Base-by-base conservation (phyloP, 257 asterid genomes). In the Haberlea rhodopensis region DNA sequence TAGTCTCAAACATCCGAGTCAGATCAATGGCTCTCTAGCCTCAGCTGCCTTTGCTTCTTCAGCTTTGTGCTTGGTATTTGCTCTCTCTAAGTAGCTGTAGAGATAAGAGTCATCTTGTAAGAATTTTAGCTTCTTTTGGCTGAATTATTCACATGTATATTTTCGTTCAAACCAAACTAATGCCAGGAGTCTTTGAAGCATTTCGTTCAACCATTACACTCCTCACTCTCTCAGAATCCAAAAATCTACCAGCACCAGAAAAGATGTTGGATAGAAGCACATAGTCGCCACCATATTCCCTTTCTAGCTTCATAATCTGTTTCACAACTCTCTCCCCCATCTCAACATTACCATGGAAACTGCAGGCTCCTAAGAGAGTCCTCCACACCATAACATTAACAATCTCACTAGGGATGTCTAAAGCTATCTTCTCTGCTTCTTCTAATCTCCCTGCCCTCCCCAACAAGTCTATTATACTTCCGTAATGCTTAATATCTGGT, bases 401-500 rank as follows among this genome's bases (percentile, higher is more conserved):
- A 49, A 69, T 70, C 2, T 73, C 79, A 66, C 16, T 59, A 51
- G 90, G 94, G 29, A 86, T 73, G 49, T 67, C 66, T 53, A 71
- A 34, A 2, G 94, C 90, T 20, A 89, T 75, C 67, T 65, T 74
- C 79, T 84, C 96, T 0, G 96, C 96, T 77, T 86, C 96, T 63
- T 82, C 88, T 56, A 86, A 63, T 70, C 95, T 86, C 51, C 94
- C 96, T 45, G 85, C 91, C 81, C 95, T 82, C 37, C 95, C 95
- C 77, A 89, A 61, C 89, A 86, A 76, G 66, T 89, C 95, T 29
- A 89, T 72, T 66, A 89, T 70, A 49, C 78, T 61, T 29, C 95
- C 92, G 10, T 82, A 88, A 67, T 86, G 96, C 75, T 86, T 88
- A 1, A 81, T 76, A 21, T 76, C 74, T 4, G 90, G 87, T 60